Conservation (phyloP, 2,329 filamentous ascomycete genomes). For the Xylaria multiplex region DNA sequence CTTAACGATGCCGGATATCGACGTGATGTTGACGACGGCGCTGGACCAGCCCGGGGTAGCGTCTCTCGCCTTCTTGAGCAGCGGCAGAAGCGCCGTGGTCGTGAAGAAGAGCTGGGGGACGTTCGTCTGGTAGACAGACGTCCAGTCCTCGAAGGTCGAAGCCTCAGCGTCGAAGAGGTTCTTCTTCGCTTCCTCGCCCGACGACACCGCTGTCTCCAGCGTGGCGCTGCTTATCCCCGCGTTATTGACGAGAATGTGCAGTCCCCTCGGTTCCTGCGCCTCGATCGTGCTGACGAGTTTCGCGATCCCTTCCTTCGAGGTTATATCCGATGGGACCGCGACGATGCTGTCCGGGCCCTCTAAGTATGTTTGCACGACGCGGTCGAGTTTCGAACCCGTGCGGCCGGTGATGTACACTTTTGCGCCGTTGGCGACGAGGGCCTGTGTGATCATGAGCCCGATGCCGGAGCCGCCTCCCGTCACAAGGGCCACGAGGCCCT, state of each 20-base stretch:
- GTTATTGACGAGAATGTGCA: slow-evolving; percentile 76
- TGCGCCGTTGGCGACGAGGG: slow-evolving; percentile 72
- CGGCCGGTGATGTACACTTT: slow-evolving; percentile 78
- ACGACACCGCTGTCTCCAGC: slow-evolving; percentile 64
- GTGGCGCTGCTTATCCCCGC: slow-evolving; percentile 68
- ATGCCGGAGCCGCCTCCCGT: slow-evolving; percentile 69
- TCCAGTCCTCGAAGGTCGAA: slow-evolving; percentile 74
- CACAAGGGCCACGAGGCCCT: slow-evolving; percentile 57
- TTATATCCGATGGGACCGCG: slow-evolving; percentile 69
- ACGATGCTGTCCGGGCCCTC: slow-evolving; percentile 66
- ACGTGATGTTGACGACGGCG: slow-evolving; percentile 75
- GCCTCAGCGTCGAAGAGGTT: slow-evolving; percentile 74
- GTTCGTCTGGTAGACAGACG: slow-evolving; percentile 77
- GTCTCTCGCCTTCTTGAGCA: slow-evolving; percentile 64
- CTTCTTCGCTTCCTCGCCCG: slow-evolving; percentile 61
- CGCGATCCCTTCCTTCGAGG: slow-evolving; percentile 68
- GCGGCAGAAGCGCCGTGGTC: slow-evolving; percentile 69
- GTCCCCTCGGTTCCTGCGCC: slow-evolving; percentile 61
- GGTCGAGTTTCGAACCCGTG: slow-evolving; percentile 70
- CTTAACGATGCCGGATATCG: slow-evolving; percentile 72
- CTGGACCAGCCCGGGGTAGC: slow-evolving; percentile 60
- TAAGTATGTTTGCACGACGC: slow-evolving; percentile 66
- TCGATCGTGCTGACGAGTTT: slow-evolving; percentile 67
- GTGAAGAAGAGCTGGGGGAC: slow-evolving; percentile 75
- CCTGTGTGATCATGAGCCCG: slow-evolving; percentile 74